Base-by-base conservation (phyloP, 2,329 filamentous ascomycete species). In the Didymella sp. region DNA sequence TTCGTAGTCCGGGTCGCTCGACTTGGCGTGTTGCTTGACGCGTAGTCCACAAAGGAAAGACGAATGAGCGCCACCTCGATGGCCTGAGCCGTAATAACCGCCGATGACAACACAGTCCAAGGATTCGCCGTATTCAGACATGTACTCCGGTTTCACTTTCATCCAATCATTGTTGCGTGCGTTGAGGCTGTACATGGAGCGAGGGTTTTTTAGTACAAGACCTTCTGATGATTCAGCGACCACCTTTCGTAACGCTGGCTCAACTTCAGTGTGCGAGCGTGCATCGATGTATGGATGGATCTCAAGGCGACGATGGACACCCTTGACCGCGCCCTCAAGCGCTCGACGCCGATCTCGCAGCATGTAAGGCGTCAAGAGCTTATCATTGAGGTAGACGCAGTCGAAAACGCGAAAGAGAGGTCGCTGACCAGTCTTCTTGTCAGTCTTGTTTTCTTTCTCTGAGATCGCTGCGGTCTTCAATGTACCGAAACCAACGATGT, bases 121-220 rank as follows among this genome's bases (percentile, higher is more conserved):
- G 0, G 89, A 91, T 76, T 98, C 94, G 59, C 95, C 95, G 73
- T 95, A 96, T 61, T 96, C 94, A 2, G 88, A 88, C 93, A 98
- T 97, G 75, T 99, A 99, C 63, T 99, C 95, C 1, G 95, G 95
- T 70, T 99, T 99, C 8, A 99, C 93, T 74, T 99, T 99, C 78
- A 97, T 89, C 95, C 95, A 99, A 76, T 96, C 91, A 67, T 96
- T 91, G 68, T 96, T 95, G 44, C 95, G 89, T 64, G 91, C 90
- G 70, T 96, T 96, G 9, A 98, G 82, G 6, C 87, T 84, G 73
- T 99, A 99, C 69, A 86, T 84, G 0, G 93, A 96, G 5, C 89
- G 84, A 7, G 95, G 95, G 61, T 96, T 98, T 79, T 99, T 99
- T 49, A 98, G 79, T 0, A 99, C 92, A 0, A 98, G 81, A 1